Conservation (phyloP, 495 filamentous ascomycete species). For the Tetracladium setigerum region DNA sequence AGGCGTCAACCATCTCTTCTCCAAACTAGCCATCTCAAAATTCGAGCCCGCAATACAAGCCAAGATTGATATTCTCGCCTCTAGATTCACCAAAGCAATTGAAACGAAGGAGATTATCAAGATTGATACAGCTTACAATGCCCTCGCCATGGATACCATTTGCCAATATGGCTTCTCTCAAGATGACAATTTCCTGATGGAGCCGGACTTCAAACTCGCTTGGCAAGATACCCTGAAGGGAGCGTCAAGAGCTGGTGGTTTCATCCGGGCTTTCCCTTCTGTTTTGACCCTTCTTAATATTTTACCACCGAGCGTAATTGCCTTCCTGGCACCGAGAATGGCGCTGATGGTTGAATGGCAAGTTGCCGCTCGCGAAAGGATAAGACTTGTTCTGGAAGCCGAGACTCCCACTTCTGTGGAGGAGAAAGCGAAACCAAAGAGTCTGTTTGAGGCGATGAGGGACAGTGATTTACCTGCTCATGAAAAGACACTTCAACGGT, state of each 20-base stretch:
- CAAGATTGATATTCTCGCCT: constrained; percentile 20
- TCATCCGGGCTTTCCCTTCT: constrained; percentile 1
- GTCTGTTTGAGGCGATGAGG: not conserved
- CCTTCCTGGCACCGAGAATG: not conserved
- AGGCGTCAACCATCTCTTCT: constrained; percentile 39
- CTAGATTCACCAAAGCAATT: not conserved
- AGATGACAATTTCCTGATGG: not conserved
- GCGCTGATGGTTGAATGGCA: not conserved
- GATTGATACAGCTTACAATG: not conserved
- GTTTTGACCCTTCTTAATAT: not conserved
- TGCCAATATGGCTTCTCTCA: not conserved
- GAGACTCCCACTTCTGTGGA: not conserved
- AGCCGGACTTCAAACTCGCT: not conserved
- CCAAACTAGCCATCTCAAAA: constrained; percentile 32
- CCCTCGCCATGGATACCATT: constrained; percentile 7
- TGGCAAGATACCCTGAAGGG: not conserved
- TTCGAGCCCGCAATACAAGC: constrained; percentile 37
- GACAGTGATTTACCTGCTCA: constrained; percentile 1
- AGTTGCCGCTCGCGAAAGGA: not conserved
- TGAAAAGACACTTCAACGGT: constrained; percentile 5
- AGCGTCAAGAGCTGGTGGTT: not conserved
- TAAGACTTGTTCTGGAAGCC: not conserved
- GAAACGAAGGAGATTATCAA: constrained; percentile 1
- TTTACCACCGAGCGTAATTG: not conserved
- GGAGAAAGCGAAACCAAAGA: not conserved